These are phyloP conservation scores for Aspergillus niger DNA, from an alignment of 2,329 filamentous ascomycete species.

Conservation along the genomic window DNA sequence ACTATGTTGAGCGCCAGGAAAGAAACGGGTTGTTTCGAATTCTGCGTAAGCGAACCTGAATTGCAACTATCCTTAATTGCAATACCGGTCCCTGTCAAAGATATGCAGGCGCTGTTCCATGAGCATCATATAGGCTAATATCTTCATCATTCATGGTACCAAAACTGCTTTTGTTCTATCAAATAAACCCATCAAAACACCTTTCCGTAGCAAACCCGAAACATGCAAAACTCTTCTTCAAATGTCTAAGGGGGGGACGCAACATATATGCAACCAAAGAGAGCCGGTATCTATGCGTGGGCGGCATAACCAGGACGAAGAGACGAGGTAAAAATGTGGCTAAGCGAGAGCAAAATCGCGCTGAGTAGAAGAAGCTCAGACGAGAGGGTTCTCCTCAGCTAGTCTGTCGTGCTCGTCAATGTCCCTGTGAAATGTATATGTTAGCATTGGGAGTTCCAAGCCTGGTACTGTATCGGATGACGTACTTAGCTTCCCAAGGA, in stretches of 20 bases:
- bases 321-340: background rate
- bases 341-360: constrained; percentile 1
- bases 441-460: constrained; percentile 19
- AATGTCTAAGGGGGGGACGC: constrained; percentile 2
- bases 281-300: constrained; percentile 9
- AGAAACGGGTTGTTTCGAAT: background rate
- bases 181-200: constrained; percentile 19
- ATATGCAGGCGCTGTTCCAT: background rate
- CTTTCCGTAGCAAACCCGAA: constrained; percentile 19
- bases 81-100: background rate
- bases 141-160: background rate
- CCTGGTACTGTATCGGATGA: constrained; percentile 16
- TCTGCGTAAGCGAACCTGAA: background rate
- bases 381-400: constrained; percentile 53
- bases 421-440: constrained; percentile 53
- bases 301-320: background rate
- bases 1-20: background rate
- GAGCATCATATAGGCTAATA: background rate
- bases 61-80: no score
- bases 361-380: constrained; percentile 21
- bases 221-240: constrained; percentile 16
- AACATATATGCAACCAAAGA: constrained; percentile 20
- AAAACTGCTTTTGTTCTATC: constrained; percentile 19
- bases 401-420: constrained; percentile 87
- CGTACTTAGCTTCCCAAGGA: constrained; percentile 87